phyloP scores from a whole-genome alignment of 2,329 filamentous ascomycete genomes.

The Fusarium sp. region DNA sequence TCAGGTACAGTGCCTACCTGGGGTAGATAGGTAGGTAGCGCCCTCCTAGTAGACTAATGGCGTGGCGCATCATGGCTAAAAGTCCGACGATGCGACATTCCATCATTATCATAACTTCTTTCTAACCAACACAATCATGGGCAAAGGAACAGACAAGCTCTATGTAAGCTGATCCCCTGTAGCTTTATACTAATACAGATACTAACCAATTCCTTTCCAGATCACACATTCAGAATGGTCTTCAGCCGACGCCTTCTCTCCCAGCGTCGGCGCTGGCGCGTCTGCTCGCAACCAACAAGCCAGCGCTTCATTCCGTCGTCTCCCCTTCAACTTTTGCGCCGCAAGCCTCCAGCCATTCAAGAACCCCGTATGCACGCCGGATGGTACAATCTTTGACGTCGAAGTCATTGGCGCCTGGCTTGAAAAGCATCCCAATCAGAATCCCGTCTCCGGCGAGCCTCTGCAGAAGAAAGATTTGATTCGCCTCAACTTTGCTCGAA shows the following conservation, averaged over 20 bases:
- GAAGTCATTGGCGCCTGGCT: slow-evolving; percentile 95
- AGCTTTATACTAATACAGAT: neutral
- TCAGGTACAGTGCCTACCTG: slow-evolving; percentile 15
- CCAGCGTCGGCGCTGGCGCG: slow-evolving; percentile 76
- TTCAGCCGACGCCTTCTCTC: slow-evolving; percentile 86
- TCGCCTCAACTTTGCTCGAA: slow-evolving; percentile 90
- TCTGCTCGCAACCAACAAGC: slow-evolving; percentile 57
- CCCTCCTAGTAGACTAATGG: slow-evolving; percentile 2
- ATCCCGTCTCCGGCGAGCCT: slow-evolving; percentile 84
- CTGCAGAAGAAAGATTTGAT: slow-evolving; percentile 85
- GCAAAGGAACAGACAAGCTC: slow-evolving; percentile 58
- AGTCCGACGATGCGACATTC: slow-evolving; percentile 10
- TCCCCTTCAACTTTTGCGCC: slow-evolving; percentile 98
- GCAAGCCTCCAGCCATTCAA: slow-evolving; percentile 94
- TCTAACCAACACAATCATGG: slow-evolving; percentile 45
- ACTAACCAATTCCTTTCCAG: slow-evolving; percentile 37
- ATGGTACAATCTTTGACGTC: slow-evolving; percentile 92
- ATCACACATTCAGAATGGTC: slow-evolving; percentile 99
- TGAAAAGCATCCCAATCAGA: slow-evolving; percentile 85
- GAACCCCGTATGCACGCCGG: slow-evolving; percentile 88
- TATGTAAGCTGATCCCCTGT: slow-evolving; percentile 47
- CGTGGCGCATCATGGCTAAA: slow-evolving; percentile 28
- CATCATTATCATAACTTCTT: slow-evolving; percentile 22
- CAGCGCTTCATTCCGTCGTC: slow-evolving; percentile 76
- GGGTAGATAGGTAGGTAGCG: too few relatives aligned